Evolutionary conservation across 306 rosid species (phyloP).

Genomic region (Quercus engelmannii): DNA sequence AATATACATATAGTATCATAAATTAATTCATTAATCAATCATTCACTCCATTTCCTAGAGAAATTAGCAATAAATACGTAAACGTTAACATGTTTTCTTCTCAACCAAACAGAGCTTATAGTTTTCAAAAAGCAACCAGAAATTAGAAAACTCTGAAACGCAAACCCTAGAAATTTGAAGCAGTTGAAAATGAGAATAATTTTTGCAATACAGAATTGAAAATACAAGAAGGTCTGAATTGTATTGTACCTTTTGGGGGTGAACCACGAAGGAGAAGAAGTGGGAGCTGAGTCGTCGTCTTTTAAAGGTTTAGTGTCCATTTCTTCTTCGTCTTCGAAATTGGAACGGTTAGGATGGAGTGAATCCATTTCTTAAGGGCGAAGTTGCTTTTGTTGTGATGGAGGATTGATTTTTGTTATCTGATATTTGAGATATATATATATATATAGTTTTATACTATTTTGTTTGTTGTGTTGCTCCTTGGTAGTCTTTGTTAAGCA

Average conservation of each 20-base stretch:
- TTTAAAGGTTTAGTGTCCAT: slow-evolving; percentile 3
- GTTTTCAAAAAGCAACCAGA: not conserved
- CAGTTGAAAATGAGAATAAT: not conserved
- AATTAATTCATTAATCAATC: not conserved
- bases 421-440: too few species aligned
- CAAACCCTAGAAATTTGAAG: too few species aligned
- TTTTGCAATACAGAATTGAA: not conserved
- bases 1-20: not conserved
- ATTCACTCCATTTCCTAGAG: not conserved
- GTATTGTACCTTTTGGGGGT: slow-evolving; percentile 29
- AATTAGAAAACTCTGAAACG: not conserved
- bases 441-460: too few species aligned
- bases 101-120: not conserved
- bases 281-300: not conserved
- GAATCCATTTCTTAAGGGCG: too few species aligned
- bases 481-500: too few species aligned
- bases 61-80: not conserved
- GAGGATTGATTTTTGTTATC: too few species aligned
- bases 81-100: not conserved
- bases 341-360: too few species aligned
- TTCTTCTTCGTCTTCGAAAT: not conserved
- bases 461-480: too few species aligned
- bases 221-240: not conserved
- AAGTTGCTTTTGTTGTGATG: too few species aligned
- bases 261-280: slow-evolving; percentile 31